These are phyloP conservation scores for Lipomyces sp. DNA, from an alignment of 805 yeast genomes.

Conservation along the genomic window DNA sequence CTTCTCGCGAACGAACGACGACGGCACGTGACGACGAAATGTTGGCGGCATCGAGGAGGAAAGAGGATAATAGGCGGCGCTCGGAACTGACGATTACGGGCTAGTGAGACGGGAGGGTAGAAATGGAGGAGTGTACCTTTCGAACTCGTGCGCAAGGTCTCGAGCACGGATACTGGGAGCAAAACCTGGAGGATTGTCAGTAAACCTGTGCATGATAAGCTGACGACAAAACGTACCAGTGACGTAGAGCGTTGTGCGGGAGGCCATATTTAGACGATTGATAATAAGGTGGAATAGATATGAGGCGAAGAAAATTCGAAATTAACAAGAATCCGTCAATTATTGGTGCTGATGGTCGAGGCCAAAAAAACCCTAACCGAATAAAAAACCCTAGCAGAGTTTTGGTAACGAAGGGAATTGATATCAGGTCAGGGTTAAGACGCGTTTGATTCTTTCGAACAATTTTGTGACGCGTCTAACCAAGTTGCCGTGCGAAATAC, in stretches of 20 bases:
- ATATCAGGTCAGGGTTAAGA: too few relatives aligned
- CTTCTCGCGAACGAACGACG: constrained; percentile 3
- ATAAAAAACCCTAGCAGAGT: background rate
- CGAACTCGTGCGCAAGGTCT: constrained; percentile 45
- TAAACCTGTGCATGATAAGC: background rate
- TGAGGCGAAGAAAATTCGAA: background rate
- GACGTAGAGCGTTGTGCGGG: constrained; percentile 40
- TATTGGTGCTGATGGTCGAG: background rate
- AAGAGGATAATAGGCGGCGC: background rate
- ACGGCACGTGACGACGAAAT: background rate
- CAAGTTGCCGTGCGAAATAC: too few relatives aligned
- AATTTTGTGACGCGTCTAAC: too few relatives aligned
- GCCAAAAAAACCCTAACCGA: background rate
- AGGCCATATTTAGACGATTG: constrained; percentile 18
- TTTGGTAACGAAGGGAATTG: too few relatives aligned
- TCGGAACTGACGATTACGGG: background rate
- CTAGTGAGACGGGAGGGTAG: background rate
- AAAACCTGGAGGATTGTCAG: constrained; percentile 36
- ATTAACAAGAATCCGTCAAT: background rate
- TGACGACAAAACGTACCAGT: constrained; percentile 29
- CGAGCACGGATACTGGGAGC: constrained; percentile 41
- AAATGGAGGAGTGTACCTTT: constrained; percentile 37
- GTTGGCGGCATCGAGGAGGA: constrained; percentile 4
- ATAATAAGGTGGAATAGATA: too few relatives aligned
- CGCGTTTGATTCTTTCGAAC: too few relatives aligned